phyloP scores from a whole-genome alignment of 2,329 filamentous ascomycete species.

The Tolypocladium ophioglossoides region DNA sequence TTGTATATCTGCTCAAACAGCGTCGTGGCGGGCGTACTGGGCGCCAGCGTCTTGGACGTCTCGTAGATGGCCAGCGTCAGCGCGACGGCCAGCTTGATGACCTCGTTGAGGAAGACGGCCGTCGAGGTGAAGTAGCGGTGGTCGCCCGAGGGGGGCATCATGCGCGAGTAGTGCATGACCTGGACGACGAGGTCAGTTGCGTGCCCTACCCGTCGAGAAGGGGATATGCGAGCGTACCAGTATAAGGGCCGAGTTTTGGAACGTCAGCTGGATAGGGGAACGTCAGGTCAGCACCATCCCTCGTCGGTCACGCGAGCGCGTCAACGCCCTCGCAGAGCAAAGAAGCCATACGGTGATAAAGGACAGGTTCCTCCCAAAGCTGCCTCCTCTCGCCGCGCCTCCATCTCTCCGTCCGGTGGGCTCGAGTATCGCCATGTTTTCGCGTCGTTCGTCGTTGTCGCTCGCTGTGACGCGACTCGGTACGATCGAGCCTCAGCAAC shows the following conservation, averaged over 20 bases:
- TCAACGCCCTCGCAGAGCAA: background rate
- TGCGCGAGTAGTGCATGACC: constrained; percentile 90
- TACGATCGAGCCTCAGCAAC: background rate
- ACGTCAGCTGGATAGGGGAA: constrained; percentile 50
- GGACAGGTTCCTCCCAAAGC: constrained; percentile 12
- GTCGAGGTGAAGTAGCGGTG: constrained; percentile 91
- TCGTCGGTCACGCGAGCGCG: background rate
- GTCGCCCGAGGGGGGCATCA: constrained; percentile 77
- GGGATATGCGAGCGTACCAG: constrained; percentile 36
- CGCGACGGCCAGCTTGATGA: constrained; percentile 80
- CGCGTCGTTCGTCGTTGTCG: background rate
- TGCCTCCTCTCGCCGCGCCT: constrained; percentile 3
- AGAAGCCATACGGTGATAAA: constrained; percentile 12
- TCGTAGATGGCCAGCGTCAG: constrained; percentile 83
- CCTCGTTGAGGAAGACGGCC: constrained; percentile 85
- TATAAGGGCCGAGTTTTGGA: constrained; percentile 66
- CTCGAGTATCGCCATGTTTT: constrained; percentile 11
- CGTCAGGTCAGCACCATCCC: background rate
- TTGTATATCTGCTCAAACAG: constrained; percentile 71
- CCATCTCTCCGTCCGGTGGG: constrained; percentile 5
- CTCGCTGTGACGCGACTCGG: background rate
- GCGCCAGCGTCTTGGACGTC: constrained; percentile 64
- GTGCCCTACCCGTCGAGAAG: background rate
- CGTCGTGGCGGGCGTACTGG: constrained; percentile 69
- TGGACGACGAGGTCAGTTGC: constrained; percentile 20